Evolutionary conservation across 495 filamentous ascomycete genomes (phyloP).

Genomic region (Penicillium nucicola): DNA sequence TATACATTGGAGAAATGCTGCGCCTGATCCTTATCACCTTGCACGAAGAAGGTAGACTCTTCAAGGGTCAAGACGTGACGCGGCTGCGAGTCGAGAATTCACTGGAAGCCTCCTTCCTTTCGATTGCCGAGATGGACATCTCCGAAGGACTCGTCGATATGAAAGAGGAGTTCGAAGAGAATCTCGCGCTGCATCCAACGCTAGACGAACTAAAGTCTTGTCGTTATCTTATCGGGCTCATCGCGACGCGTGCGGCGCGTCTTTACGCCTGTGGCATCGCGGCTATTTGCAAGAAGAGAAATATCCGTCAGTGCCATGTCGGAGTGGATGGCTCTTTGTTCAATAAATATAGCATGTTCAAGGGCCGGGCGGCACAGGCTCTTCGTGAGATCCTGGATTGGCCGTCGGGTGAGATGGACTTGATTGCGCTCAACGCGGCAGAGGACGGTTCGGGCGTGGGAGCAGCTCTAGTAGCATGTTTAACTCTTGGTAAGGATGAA

Average conservation of each 20-base stretch:
- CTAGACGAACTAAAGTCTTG: constrained; percentile 73
- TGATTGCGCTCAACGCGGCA: constrained; percentile 24
- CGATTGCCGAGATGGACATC: constrained; percentile 69
- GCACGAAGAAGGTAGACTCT: constrained; percentile 28
- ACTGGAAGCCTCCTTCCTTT: constrained; percentile 78
- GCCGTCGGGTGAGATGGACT: constrained; percentile 15
- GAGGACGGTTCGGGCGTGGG: constrained; percentile 33
- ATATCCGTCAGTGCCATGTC: constrained; percentile 73
- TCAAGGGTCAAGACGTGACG: constrained; percentile 44
- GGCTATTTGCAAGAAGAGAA: constrained; percentile 88
- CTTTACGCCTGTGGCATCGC: constrained; percentile 89
- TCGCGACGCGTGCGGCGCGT: constrained; percentile 83
- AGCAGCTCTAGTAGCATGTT: constrained; percentile 28
- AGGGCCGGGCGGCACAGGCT: constrained; percentile 72
- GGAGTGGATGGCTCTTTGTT: constrained; percentile 91
- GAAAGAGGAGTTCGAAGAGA: constrained; percentile 64
- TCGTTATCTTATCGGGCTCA: constrained; percentile 76
- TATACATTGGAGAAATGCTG: constrained; percentile 47
- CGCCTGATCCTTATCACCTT: constrained; percentile 39
- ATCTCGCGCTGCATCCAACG: constrained; percentile 60
- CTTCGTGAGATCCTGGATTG: constrained; percentile 52
- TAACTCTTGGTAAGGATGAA: constrained; percentile 12
- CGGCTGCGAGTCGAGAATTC: constrained; percentile 65
- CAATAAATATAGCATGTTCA: constrained; percentile 92
- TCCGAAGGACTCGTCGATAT: constrained; percentile 71